Evolutionary conservation across 257 asterid species (phyloP).

Genomic region (Nicotiana paniculata): DNA sequence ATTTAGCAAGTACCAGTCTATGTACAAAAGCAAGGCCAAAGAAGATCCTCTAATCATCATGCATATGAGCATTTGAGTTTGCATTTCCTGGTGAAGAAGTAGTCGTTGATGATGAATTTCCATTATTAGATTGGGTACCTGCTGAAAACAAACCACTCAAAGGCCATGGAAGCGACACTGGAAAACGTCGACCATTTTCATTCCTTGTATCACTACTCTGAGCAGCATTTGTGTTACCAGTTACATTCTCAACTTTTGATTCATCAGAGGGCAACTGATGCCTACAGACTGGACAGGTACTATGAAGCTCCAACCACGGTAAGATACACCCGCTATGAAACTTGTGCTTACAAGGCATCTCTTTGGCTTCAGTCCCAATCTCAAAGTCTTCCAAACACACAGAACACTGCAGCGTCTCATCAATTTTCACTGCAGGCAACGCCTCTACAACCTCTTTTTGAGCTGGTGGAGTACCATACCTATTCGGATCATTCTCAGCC

Average conservation of each 20-base stretch:
- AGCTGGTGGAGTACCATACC: constrained; percentile 83
- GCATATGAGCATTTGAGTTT: constrained; percentile 25
- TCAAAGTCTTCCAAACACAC: constrained; percentile 85
- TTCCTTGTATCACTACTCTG: constrained; percentile 26
- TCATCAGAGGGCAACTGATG: constrained; percentile 68
- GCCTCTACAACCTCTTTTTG: constrained; percentile 69
- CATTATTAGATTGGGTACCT: constrained; percentile 28
- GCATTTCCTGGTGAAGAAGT: constrained; percentile 25
- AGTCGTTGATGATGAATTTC: constrained; percentile 22
- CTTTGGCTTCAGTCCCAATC: constrained; percentile 54
- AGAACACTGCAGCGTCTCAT: constrained; percentile 47
- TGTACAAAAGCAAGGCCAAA: constrained; percentile 3
- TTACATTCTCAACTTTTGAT: constrained; percentile 37
- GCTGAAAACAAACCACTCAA: constrained; percentile 56
- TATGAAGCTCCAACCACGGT: constrained; percentile 90
- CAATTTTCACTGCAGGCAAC: constrained; percentile 41
- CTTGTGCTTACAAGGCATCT: constrained; percentile 85
- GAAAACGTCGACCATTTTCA: constrained; percentile 44
- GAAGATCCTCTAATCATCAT: constrained; percentile 25
- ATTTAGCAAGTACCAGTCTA: not conserved
- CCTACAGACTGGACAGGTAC: constrained; percentile 86
- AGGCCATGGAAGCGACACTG: constrained; percentile 75
- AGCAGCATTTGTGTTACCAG: constrained; percentile 4
- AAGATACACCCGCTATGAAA: constrained; percentile 64
- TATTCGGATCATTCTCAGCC: constrained; percentile 70